Percentiles rank a stretch among this genome's conserved stretches.
Evolutionary conservation across 768 basidiomycete species (phyloP).

Genomic region (Ramaria rubella): DNA sequence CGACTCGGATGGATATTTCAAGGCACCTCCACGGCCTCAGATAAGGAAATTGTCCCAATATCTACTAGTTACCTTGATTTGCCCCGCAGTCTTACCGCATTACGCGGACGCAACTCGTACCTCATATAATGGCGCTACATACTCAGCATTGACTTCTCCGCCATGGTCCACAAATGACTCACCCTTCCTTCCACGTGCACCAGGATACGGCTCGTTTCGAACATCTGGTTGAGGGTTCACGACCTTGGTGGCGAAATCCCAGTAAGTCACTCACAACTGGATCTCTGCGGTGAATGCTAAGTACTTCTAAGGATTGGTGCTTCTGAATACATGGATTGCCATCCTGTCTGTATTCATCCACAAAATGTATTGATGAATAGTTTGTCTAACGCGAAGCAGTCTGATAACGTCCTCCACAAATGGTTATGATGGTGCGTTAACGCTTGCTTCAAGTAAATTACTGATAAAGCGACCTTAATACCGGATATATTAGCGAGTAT

Average conservation of each 20-base stretch:
- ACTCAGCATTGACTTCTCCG: too few relatives aligned
- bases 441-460: not conserved
- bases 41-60: too few relatives aligned
- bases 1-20: too few relatives aligned
- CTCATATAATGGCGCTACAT: too few relatives aligned
- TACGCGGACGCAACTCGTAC: too few relatives aligned
- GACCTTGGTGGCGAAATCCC: not conserved
- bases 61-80: too few relatives aligned
- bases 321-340: constrained; percentile 1
- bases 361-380: not conserved
- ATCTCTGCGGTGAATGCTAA: not conserved
- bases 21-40: too few relatives aligned
- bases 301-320: not conserved
- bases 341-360: not conserved
- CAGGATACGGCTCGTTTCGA: too few relatives aligned
- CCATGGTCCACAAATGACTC: too few relatives aligned
- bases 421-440: constrained; percentile 53
- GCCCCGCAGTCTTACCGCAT: too few relatives aligned
- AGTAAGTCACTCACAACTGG: not conserved
- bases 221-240: not conserved
- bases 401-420: constrained; percentile 72
- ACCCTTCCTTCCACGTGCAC: too few relatives aligned
- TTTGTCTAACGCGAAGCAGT: constrained; percentile 26
- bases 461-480: not conserved
- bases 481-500: constrained; percentile 2